Conservation (phyloP, 352 stramenopile genomes). For the Pythium brachiatum region DNA sequence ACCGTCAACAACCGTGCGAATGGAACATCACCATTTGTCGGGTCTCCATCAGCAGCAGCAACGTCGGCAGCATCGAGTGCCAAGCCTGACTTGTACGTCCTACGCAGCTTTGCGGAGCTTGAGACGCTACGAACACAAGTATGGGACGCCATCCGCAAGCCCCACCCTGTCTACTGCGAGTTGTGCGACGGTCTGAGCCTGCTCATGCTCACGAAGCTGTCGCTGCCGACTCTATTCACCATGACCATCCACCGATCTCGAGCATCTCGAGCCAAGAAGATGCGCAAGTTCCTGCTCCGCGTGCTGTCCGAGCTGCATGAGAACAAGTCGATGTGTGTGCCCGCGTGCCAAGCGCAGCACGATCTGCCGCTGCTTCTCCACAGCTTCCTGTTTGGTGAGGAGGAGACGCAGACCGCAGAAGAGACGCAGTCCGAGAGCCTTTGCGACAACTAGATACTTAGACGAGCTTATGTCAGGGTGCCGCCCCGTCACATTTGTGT, state of each 20-base stretch:
- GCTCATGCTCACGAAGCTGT: conserved; percentile 6
- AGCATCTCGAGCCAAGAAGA: conserved; percentile 11
- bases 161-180: conserved; percentile 42
- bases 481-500: no score
- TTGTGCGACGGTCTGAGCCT: conserved; percentile 41
- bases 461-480: no score
- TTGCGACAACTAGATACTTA: no score
- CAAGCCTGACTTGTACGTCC: conserved; percentile 45
- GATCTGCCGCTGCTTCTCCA: conserved; percentile 18
- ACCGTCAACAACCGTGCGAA: conserved; percentile 4
- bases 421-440: no score
- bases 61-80: background rate
- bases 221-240: background rate
- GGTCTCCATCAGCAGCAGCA: background rate
- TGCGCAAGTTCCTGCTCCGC: conserved; percentile 9
- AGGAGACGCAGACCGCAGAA: no score
- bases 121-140: conserved; percentile 42
- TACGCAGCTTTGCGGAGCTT: conserved; percentile 52
- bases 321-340: conserved; percentile 4
- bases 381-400: background rate
- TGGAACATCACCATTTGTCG: background rate
- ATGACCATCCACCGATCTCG: conserved; percentile 6
- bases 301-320: conserved; percentile 6
- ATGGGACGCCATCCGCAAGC: conserved; percentile 32
- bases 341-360: conserved; percentile 6